A percentile compares a stretch with the other conserved stretches of the same genome.
These are phyloP conservation scores for Diaporthe amygdali DNA, from an alignment of 2,329 filamentous ascomycete species.

Conservation along the genomic window DNA sequence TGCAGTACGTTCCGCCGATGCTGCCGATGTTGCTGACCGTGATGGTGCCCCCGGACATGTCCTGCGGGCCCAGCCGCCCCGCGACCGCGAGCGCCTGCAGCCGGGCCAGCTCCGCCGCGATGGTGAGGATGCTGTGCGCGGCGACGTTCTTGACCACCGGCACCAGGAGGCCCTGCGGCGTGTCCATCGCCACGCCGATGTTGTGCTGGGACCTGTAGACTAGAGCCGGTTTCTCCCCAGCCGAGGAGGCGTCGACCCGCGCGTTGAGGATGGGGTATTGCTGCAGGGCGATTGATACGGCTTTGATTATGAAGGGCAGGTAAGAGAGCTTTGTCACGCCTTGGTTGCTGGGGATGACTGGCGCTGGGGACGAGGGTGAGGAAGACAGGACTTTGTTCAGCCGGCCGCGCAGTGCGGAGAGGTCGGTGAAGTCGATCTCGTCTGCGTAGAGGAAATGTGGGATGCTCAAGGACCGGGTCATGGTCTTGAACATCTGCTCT, in stretches of 20 bases:
- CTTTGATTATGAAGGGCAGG: conserved; percentile 95
- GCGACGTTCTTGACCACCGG: conserved; percentile 90
- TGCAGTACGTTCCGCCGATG: conserved; percentile 90
- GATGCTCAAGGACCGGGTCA: conserved; percentile 90
- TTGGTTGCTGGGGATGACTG: conserved; percentile 35
- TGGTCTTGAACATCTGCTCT: conserved; percentile 94
- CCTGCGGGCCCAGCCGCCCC: conserved; percentile 76
- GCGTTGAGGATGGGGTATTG: conserved; percentile 88
- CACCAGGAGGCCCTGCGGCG: conserved; percentile 84
- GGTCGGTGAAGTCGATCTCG: conserved; percentile 79
- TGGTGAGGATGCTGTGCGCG: conserved; percentile 74
- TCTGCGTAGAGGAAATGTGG: conserved; percentile 97
- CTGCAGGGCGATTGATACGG: conserved; percentile 82
- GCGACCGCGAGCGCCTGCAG: conserved; percentile 74
- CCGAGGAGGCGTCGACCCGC: conserved; percentile 68
- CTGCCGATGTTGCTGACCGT: conserved; percentile 97
- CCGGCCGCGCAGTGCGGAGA: conserved; percentile 74
- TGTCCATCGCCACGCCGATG: conserved; percentile 95
- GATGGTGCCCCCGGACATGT: conserved; percentile 87
- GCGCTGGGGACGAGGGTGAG: conserved; percentile 32
- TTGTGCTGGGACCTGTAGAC: conserved; percentile 87
- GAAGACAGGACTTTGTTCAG: conserved; percentile 70
- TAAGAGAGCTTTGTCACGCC: conserved; percentile 74
- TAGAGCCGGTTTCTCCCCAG: conserved; percentile 71
- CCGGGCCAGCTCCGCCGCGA: conserved; percentile 77